phyloP scores from a whole-genome alignment of 306 rosid genomes.

The Sechiopsis laciniata region DNA sequence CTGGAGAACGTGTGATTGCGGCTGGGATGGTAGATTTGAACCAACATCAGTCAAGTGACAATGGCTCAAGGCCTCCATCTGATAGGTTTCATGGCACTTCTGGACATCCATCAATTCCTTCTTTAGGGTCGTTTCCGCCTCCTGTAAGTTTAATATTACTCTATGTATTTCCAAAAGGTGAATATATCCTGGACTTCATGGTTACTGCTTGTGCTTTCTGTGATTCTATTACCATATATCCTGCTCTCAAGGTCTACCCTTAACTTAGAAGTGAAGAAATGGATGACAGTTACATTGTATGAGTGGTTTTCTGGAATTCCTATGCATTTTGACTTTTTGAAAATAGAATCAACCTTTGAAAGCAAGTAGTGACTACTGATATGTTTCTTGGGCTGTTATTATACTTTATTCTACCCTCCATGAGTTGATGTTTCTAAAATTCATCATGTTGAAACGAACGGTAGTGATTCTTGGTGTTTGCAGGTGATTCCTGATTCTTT shows the following conservation, averaged over 20 bases:
- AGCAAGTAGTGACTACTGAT: background rate
- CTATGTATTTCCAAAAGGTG: background rate
- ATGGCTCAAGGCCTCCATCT: slow-evolving; percentile 40
- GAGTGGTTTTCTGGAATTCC: background rate
- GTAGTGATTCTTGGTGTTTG: slow-evolving; percentile 30
- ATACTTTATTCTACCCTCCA: background rate
- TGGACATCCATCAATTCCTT: slow-evolving; percentile 51
- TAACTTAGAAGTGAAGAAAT: background rate
- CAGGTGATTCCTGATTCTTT: slow-evolving; percentile 93
- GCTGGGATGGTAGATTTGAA: slow-evolving; percentile 42
- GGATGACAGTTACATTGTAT: background rate
- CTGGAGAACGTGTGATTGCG: slow-evolving; percentile 52
- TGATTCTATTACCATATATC: slow-evolving; percentile 4
- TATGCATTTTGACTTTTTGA: background rate
- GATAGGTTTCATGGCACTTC: slow-evolving; percentile 48
- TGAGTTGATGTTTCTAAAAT: background rate
- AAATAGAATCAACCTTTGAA: background rate
- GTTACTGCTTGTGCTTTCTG: background rate
- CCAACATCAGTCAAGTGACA: slow-evolving; percentile 55
- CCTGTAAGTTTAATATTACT: slow-evolving; percentile 45
- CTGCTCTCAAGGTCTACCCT: slow-evolving; percentile 14
- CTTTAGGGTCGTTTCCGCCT: slow-evolving; percentile 68
- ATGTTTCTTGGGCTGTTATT: background rate
- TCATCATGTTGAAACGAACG: slow-evolving; percentile 16
- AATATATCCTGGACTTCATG: slow-evolving; percentile 6